Evolutionary conservation across 1,284 basidiomycete species (phyloP).

Genomic region (Cronartium quercuum): DNA sequence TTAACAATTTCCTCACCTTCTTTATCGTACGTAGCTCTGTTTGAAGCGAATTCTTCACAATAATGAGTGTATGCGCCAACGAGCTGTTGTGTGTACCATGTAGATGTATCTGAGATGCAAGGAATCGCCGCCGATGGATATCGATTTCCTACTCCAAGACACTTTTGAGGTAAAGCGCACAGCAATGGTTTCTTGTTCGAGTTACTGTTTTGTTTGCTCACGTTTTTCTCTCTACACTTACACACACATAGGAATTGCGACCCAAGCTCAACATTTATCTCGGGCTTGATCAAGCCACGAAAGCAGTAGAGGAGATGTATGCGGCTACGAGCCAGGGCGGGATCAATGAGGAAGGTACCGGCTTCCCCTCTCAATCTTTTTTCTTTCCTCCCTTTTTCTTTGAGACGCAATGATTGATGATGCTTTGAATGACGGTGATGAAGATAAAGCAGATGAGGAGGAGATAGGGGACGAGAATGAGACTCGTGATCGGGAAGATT

Average conservation of each 20-base stretch:
- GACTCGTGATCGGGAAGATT: constrained; percentile 24
- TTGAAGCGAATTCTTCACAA: not conserved
- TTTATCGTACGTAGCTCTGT: constrained; percentile 63
- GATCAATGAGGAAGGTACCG: not conserved
- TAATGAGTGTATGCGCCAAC: not conserved
- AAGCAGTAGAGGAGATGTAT: constrained; percentile 82
- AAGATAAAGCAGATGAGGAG: constrained; percentile 10
- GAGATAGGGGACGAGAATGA: constrained; percentile 32
- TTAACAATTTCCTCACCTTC: constrained; percentile 85
- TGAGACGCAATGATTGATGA: not conserved
- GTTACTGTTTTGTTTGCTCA: constrained; percentile 1
- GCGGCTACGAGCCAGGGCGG: constrained; percentile 44
- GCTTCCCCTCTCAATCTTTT: not conserved
- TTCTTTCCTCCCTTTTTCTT: not conserved
- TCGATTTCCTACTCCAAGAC: constrained; percentile 53
- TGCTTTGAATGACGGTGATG: not conserved
- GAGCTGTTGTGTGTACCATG: not conserved
- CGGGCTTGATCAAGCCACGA: constrained; percentile 73
- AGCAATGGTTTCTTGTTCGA: too few relatives aligned
- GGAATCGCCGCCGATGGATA: constrained; percentile 28
- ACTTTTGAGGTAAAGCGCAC: constrained; percentile 60
- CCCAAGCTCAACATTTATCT: constrained; percentile 56
- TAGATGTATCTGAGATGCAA: constrained; percentile 38
- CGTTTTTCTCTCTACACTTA: too few relatives aligned
- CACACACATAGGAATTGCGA: constrained; percentile 34